Evolutionary conservation across 2,329 filamentous ascomycete genomes (phyloP), one percentile per base, ranked within the genome.

Genomic region (Pezizomycotina sp.): DNA sequence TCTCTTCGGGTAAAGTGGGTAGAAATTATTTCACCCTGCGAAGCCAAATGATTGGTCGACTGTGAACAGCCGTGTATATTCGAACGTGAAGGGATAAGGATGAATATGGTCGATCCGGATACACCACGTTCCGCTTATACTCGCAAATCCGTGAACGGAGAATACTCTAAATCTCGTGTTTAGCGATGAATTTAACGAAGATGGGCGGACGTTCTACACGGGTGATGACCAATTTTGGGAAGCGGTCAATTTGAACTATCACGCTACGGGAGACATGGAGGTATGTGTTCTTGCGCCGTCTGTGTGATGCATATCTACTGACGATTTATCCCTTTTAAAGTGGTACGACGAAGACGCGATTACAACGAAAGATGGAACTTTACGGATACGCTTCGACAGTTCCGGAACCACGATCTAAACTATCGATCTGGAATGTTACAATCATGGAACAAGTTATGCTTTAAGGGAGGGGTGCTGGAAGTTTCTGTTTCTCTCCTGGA

Each of bases 351-450:
- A 74, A 4, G 73, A 77, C 53, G 72, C 73, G 9, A 62, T 69
- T 2, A 68, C 65, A 2, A 77, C 74, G 4, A 62, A 59, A 30
- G 63, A 74, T 46, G 74, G 74, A 14, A 66, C 66, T 1, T 59
- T 78, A 23, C 68, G 74, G 50, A 58, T 80, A 33, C 64, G 65
- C 31, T 77, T 80, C 48, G 72, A 76, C 50, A 61, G 64, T 5
- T 76, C 72, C 52, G 56, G 45, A 79, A 69, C 47, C 74, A 80
- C 53, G 65, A 66, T 33, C 57, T 78, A 15, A 65, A 75, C 41
- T 79, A 74, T 51, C 64, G 74, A 34, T 78, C 74, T 4, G 74
- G 73, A n/a, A 79, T 79, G 74, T 47, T 79, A 4, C 74, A 79
- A 50, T 75, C 69, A 6, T 79, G 74, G 74, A 79, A 79, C 53